These are phyloP conservation scores for Puccinia brachypodii DNA, from an alignment of 1,284 basidiomycete species.

Conservation along the genomic window DNA sequence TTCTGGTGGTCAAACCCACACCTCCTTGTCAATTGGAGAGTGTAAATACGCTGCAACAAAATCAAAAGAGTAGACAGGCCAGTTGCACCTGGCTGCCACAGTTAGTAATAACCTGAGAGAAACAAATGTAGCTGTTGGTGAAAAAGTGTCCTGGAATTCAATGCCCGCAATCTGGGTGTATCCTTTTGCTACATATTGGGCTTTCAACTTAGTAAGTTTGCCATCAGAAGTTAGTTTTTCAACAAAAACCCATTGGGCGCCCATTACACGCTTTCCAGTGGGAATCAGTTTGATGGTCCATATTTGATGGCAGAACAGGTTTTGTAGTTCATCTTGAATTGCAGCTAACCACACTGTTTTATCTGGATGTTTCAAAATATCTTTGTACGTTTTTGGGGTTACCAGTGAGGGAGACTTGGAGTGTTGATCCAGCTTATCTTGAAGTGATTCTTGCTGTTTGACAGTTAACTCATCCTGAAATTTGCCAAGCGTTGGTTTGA, in stretches of 20 bases:
- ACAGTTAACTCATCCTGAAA: not conserved
- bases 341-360: not conserved
- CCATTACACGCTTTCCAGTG: not conserved
- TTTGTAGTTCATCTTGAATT: slow-evolving; percentile 5
- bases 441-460: not conserved
- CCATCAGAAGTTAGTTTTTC: not conserved
- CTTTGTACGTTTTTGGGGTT: not conserved
- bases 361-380: slow-evolving; percentile 12
- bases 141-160: slow-evolving; percentile 15
- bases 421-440: not conserved
- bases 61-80: slow-evolving; percentile 17
- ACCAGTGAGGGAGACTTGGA: not conserved
- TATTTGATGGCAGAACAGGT: not conserved
- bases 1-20: slow-evolving; percentile 1
- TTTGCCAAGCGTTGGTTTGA: not conserved
- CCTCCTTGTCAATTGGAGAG: slow-evolving; percentile 16
- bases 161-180: not conserved
- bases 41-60: slow-evolving; percentile 26
- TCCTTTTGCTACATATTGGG: slow-evolving; percentile 8
- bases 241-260: slow-evolving; percentile 5
- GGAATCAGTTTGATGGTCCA: not conserved
- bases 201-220: not conserved
- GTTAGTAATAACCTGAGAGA: slow-evolving; percentile 11
- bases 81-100: not conserved
- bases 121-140: slow-evolving; percentile 23